Evolutionary conservation across 306 rosid genomes (phyloP), one percentile per base, ranked within the genome.

Genomic region (Dicorynia guianensis): DNA sequence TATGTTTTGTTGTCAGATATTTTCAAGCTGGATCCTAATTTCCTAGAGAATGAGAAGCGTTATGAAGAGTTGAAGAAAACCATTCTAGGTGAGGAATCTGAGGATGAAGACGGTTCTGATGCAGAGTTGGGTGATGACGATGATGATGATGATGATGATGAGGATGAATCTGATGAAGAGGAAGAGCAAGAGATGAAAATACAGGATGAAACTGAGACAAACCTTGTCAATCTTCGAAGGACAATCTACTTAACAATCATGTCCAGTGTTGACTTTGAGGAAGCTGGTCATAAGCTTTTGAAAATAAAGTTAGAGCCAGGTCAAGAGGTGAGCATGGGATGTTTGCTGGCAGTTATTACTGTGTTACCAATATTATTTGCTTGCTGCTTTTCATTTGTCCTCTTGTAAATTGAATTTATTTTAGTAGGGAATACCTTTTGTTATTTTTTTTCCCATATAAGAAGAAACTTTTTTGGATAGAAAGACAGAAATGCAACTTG

Each of bases 221-320:
- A 95, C 59, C 96, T 95, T 17, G 87, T 92, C 46, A 95, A 95
- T 77, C 97, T 95, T 58, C 83, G 97, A 43, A 90, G 97, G 69
- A 92, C 99, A 25, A 95, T 95, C 33, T 95, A 90, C 81, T 81
- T 95, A 69, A 95, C 97, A 35, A 95, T 95, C 47, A 95, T 95
- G 99, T 92, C 97, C 62, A 90, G 96, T 86, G 97, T 89, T 46
- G 97, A 95, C 82, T 95, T 95, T 80, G 99, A 92, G 91, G 99
- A 95, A 81, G 99, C 97, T 5, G 93, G 99, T 72, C 99, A 95
- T 75, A 92, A 92, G 82, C 99, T 95, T 71, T 87, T 95, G 57
- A 90, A 95, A 84, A 95, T 95, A 73, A 93, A 90, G 86, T 89
- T 95, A 5, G 99, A 95, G 92, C 90, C 99, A 8, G 99, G 99